These are phyloP conservation scores for Entomortierella parvispora DNA, from an alignment of 192 early-diverging fungal species.

Conservation along the genomic window DNA sequence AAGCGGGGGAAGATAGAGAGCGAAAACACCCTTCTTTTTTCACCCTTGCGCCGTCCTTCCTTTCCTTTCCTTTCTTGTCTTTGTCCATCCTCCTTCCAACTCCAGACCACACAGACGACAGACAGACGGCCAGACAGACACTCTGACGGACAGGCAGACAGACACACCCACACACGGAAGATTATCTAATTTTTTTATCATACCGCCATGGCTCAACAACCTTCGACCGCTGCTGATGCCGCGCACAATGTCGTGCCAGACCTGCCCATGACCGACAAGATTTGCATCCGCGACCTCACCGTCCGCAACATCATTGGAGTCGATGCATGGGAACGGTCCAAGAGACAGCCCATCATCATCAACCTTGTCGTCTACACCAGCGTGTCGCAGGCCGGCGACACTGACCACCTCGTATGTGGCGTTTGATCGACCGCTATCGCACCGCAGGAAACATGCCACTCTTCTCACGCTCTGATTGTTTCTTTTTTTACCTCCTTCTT, in stretches of 20 bases:
- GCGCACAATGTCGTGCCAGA: constrained; percentile 12
- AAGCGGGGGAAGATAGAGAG: too few species aligned
- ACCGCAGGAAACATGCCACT: background rate
- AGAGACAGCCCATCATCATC: constrained; percentile 87
- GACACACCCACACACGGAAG: too few species aligned
- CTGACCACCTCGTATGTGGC: constrained; percentile 71
- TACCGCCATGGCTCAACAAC: too few species aligned
- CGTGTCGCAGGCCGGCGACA: constrained; percentile 78
- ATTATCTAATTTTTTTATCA: too few species aligned
- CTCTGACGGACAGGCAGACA: too few species aligned
- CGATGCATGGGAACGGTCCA: constrained; percentile 93
- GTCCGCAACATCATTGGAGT: constrained; percentile 63
- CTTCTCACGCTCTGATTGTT: background rate
- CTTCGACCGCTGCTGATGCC: background rate
- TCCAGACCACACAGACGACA: too few species aligned
- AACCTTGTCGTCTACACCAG: constrained; percentile 79
- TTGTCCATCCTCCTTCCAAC: too few species aligned
- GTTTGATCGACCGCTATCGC: background rate
- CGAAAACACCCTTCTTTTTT: too few species aligned
- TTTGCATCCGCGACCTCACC: constrained; percentile 76
- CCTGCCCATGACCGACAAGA: constrained; percentile 64
- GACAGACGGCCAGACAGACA: too few species aligned
- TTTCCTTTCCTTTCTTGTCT: too few species aligned
- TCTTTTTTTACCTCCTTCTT: background rate
- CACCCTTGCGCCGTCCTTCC: too few species aligned